Conservation (phyloP, 1,284 basidiomycete species). For the Tranzscheliella williamsii region DNA sequence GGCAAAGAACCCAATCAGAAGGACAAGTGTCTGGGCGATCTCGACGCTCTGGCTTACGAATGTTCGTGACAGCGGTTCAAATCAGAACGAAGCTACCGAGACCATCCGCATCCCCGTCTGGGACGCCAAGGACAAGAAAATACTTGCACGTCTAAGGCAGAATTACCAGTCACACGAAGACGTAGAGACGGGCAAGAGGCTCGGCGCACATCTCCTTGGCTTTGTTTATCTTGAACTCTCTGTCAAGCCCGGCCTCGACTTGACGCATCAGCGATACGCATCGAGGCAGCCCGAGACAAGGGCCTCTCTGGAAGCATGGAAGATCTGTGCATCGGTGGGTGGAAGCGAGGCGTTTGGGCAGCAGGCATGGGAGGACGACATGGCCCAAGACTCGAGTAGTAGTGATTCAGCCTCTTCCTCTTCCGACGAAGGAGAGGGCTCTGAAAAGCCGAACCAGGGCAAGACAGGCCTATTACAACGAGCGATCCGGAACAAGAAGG, state of each 20-base stretch:
- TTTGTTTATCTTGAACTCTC: neutral
- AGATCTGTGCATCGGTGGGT: neutral
- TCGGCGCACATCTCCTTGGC: neutral
- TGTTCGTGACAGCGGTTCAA: neutral
- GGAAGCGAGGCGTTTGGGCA: neutral
- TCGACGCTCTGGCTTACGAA: neutral
- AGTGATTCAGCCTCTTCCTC: neutral
- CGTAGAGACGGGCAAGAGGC: neutral
- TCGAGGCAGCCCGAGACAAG: neutral
- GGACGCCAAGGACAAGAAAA: neutral
- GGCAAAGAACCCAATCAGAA: neutral
- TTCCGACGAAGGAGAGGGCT: neutral
- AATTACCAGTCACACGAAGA: neutral
- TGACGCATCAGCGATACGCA: neutral
- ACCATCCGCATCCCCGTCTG: neutral
- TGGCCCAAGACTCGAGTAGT: neutral
- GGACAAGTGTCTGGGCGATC: neutral
- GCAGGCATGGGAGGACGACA: neutral
- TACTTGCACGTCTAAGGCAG: neutral
- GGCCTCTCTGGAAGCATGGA: neutral
- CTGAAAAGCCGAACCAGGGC: too few relatives aligned
- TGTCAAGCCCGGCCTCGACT: neutral
- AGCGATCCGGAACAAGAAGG: neutral
- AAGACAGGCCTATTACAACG: neutral
- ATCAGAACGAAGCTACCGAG: neutral